A percentile compares a stretch with the other conserved stretches of the same genome.
These are phyloP conservation scores for Hymenoscyphus scutula DNA, from an alignment of 2,329 filamentous ascomycete genomes.

Conservation along the genomic window DNA sequence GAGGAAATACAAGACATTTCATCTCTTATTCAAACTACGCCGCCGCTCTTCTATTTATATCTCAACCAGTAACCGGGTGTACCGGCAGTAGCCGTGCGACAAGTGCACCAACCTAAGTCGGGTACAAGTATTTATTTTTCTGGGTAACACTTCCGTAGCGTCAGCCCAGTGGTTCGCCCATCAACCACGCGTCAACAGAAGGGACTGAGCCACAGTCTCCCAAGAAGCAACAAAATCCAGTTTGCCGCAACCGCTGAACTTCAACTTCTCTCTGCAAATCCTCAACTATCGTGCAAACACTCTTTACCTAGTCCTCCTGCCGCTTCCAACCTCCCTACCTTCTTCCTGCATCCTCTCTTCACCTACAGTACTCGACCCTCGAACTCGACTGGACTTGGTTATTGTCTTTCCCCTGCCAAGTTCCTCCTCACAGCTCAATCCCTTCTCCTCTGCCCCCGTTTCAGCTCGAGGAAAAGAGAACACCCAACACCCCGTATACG, in stretches of 20 bases:
- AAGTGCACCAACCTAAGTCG: no score
- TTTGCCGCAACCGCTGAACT: neutral
- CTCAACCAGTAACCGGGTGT: no score
- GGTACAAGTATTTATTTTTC: no score
- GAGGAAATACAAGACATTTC: neutral
- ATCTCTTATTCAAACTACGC: neutral
- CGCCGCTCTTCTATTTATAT: neutral
- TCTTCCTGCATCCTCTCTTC: neutral
- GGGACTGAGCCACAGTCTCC: neutral
- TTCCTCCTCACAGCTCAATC: neutral
- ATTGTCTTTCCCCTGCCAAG: constrained; percentile 1
- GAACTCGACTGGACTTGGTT: neutral
- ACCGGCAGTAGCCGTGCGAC: no score
- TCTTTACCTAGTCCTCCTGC: neutral
- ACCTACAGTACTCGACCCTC: neutral
- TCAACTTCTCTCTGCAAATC: neutral
- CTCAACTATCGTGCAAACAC: neutral
- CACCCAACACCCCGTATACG: neutral
- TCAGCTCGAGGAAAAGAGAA: constrained; percentile 8
- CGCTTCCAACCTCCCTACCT: neutral
- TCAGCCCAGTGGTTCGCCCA: neutral
- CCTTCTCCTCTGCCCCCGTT: constrained; percentile 7
- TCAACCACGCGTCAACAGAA: neutral
- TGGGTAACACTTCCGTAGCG: no score
- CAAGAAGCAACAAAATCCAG: constrained; percentile 2